Evolutionary conservation across 73 alveolate species (phyloP).

Genomic region (Urostyla sp.): DNA sequence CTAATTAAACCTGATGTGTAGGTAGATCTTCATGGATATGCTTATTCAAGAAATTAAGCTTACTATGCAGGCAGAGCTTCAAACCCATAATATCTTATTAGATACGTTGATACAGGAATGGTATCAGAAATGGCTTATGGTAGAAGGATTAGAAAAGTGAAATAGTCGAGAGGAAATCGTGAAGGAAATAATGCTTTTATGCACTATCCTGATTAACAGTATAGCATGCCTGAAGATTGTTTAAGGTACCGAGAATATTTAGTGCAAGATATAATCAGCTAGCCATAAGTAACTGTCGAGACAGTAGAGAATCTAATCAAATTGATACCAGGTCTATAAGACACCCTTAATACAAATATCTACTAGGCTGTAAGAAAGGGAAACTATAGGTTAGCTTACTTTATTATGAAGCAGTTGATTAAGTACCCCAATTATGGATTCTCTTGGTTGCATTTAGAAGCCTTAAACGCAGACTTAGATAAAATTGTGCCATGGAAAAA

Average conservation of each 20-base stretch:
- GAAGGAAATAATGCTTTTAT: constrained; percentile 98
- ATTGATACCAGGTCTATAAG: constrained; percentile 68
- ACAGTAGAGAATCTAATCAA: constrained; percentile 71
- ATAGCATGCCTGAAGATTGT: constrained; percentile 18
- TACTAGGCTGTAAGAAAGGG: constrained; percentile 90
- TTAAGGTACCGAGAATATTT: too few species aligned
- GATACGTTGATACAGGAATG: constrained; percentile 88
- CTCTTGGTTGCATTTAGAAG: constrained; percentile 92
- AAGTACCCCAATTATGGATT: constrained; percentile 92
- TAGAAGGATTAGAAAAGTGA: constrained; percentile 86
- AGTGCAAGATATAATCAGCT: too few species aligned
- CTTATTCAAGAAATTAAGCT: constrained; percentile 37
- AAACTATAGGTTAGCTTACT: constrained; percentile 81
- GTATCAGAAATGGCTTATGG: constrained; percentile 90
- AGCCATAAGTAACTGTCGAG: constrained; percentile 81
- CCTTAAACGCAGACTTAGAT: constrained; percentile 70
- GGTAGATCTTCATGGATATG: constrained; percentile 59
- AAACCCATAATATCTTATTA: constrained; percentile 71
- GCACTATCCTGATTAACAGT: constrained; percentile 68
- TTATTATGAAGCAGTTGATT: constrained; percentile 68
- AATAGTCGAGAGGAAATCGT: constrained; percentile 94
- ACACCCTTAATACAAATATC: constrained; percentile 62
- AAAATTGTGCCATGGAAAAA: too few species aligned
- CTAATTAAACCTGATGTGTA: constrained; percentile 68
- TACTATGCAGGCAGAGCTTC: constrained; percentile 56